Percentiles rank a stretch among this genome's conserved stretches.
Conservation (phyloP, 768 basidiomycete species). For the Suillus sp. region DNA sequence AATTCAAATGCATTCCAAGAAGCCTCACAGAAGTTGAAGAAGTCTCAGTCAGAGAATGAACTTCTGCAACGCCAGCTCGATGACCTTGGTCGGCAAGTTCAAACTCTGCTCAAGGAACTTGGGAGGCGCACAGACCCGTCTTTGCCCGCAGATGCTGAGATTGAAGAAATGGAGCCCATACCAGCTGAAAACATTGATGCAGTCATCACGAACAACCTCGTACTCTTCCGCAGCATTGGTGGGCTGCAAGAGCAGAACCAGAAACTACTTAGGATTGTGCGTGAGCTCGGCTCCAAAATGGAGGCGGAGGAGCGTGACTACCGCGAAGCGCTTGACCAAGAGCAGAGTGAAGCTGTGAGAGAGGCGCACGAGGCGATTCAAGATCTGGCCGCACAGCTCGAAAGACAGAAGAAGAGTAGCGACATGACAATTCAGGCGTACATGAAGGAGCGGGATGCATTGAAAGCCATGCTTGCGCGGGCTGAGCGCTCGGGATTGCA, state of each 20-base stretch:
- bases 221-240: constrained; percentile 80
- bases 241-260: constrained; percentile 91
- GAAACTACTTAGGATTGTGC: constrained; percentile 78
- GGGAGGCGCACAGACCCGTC: constrained; percentile 82
- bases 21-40: constrained; percentile 59
- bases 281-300: constrained; percentile 82
- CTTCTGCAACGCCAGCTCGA: constrained; percentile 75
- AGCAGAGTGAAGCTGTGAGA: constrained; percentile 76
- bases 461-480: constrained; percentile 72
- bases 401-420: constrained; percentile 71
- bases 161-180: constrained; percentile 46
- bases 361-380: constrained; percentile 90
- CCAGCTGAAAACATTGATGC: constrained; percentile 64
- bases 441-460: constrained; percentile 85
- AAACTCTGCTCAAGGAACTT: constrained; percentile 74
- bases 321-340: constrained; percentile 65
- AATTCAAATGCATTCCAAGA: constrained; percentile 58
- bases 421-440: constrained; percentile 77
- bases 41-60: constrained; percentile 61
- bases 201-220: constrained; percentile 87
- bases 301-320: constrained; percentile 84
- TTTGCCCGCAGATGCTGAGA: constrained; percentile 70
- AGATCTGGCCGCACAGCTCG: constrained; percentile 74
- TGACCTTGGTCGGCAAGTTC: constrained; percentile 85
- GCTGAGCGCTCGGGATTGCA: constrained; percentile 37